Conservation (phyloP, 78 protist species). For the Trichosphaerium sp. region DNA sequence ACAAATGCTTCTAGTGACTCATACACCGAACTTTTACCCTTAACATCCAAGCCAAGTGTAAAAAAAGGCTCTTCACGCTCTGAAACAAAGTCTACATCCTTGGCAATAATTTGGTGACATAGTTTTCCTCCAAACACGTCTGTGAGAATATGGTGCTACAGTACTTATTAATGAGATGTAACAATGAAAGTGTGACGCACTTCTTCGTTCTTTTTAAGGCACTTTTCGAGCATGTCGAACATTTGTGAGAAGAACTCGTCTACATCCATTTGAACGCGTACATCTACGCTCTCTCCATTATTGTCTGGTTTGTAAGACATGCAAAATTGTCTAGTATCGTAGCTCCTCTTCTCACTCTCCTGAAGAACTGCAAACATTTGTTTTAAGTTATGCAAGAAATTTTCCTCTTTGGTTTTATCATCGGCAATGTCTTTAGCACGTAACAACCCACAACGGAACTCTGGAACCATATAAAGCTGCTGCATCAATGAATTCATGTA, state of each 20-base stretch:
- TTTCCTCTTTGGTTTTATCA: no score
- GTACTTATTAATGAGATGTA: neutral
- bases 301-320: constrained; percentile 33
- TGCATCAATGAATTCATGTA: constrained; percentile 74
- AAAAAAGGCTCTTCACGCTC: constrained; percentile 60
- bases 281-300: constrained; percentile 50
- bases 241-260: constrained; percentile 54
- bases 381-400: no score
- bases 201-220: constrained; percentile 26
- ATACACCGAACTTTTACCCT: constrained; percentile 32
- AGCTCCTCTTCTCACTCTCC: constrained; percentile 51
- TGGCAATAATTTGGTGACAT: constrained; percentile 47
- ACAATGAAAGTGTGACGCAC: neutral
- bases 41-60: constrained; percentile 43
- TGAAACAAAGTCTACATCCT: constrained; percentile 45
- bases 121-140: constrained; percentile 50
- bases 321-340: constrained; percentile 49
- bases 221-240: constrained; percentile 41
- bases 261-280: constrained; percentile 53
- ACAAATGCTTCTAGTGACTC: constrained; percentile 38
- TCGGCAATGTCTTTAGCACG: no score
- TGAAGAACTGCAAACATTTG: constrained; percentile 50
- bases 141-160: constrained; percentile 13
- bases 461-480: constrained; percentile 58
- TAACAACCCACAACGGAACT: constrained; percentile 11